phyloP scores from a whole-genome alignment of 2,329 filamentous ascomycete genomes.

The Apiospora rasikravindrae region DNA sequence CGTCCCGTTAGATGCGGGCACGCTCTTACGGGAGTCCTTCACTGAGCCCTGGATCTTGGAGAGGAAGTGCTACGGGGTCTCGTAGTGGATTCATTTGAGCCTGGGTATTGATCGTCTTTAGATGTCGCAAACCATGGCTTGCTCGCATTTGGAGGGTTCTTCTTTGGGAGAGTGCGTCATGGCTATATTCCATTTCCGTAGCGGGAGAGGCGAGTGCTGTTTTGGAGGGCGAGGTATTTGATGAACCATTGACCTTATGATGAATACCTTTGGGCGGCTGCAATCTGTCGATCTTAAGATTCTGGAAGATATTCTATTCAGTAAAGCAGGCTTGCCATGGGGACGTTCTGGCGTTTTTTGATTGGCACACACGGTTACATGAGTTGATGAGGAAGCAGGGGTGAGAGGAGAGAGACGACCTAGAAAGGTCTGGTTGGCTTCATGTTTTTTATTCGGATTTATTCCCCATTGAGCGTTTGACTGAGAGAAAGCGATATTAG shows the following conservation, averaged over 20 bases:
- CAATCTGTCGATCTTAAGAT: background rate
- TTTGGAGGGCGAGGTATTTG: background rate
- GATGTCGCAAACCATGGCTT: background rate
- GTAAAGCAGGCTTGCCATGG: background rate
- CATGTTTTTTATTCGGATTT: constrained; percentile 17
- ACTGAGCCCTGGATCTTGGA: background rate
- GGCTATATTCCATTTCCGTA: background rate
- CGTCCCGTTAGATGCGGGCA: constrained; percentile 33
- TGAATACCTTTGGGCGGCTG: background rate
- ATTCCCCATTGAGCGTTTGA: constrained; percentile 19
- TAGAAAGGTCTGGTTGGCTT: background rate
- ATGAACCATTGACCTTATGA: background rate
- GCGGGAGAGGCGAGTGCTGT: background rate
- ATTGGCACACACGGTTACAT: background rate
- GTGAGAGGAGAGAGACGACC: background rate
- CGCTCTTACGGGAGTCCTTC: background rate
- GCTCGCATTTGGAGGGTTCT: background rate
- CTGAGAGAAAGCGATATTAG: constrained; percentile 16
- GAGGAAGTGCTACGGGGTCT: background rate
- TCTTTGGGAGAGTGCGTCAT: background rate
- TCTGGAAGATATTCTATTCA: background rate
- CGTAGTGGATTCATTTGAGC: background rate
- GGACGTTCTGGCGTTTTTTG: background rate
- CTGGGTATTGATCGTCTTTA: background rate
- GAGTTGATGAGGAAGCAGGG: background rate